phyloP scores from a whole-genome alignment of 83 land plant species.

The Picea engelmannii region DNA sequence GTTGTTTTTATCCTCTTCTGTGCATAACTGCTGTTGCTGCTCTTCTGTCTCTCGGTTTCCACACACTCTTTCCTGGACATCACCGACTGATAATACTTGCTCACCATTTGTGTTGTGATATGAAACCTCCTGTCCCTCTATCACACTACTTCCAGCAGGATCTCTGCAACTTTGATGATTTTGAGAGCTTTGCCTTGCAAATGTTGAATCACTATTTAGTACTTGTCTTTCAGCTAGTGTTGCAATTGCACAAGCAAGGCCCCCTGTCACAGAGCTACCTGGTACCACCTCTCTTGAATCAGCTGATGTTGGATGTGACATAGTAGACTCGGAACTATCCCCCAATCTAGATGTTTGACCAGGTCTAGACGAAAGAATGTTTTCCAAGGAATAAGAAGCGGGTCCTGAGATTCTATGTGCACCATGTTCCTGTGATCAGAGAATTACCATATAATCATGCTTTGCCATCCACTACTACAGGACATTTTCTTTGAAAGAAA shows the following conservation, averaged over 20 bases:
- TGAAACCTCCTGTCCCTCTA: slow-evolving; percentile 6
- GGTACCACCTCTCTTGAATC: slow-evolving; percentile 14
- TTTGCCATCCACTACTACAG: too few species aligned
- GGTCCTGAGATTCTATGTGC: slow-evolving; percentile 1
- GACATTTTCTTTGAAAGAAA: too few species aligned
- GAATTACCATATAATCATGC: too few species aligned
- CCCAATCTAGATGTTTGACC: neutral
- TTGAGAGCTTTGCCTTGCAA: neutral
- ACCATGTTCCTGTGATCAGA: too few species aligned
- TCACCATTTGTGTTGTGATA: neutral
- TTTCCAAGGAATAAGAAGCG: neutral
- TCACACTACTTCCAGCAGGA: neutral
- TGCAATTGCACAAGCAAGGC: slow-evolving; percentile 87
- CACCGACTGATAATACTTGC: neutral
- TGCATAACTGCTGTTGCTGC: too few species aligned
- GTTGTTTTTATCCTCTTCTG: too few species aligned
- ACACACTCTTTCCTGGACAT: neutral
- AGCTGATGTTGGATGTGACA: neutral
- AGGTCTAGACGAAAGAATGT: neutral
- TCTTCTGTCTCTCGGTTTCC: neutral
- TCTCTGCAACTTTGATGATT: neutral
- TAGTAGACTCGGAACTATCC: neutral
- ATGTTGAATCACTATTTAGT: slow-evolving; percentile 28
- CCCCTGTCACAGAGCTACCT: slow-evolving; percentile 57
- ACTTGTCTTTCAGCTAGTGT: slow-evolving; percentile 83